Base-by-base conservation (phyloP, 352 stramenopile genomes). In the Phytophthora sansomeana region DNA sequence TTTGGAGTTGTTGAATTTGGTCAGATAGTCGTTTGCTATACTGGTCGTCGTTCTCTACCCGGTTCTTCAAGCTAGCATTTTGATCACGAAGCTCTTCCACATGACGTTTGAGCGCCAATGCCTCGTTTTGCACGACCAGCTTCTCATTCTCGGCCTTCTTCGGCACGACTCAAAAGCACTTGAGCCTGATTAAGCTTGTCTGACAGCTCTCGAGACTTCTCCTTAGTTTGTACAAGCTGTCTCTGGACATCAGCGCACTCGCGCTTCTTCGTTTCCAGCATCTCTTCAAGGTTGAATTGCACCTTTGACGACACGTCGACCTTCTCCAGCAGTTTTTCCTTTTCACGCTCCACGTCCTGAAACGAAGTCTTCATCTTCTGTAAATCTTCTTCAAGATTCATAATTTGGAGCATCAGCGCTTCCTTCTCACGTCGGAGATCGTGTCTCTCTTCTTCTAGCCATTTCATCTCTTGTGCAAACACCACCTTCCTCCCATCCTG, bases 61-160 rank as follows among this genome's bases (percentile, higher is more conserved):
- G 78, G 39, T 77, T 77, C 54, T 82, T 87, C 30, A 93, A 55
- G 16, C 73, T 82, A 7, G 74, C 74, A 21, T 90, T 91, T 39
- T 87, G 66, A 26, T 93, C 85, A 1, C 82, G 80, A 5, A 93
- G 65, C 47, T 91, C 83, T 67, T 93, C 83, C 9, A 90, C 62
- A 2, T 81, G 78, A 11, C 84, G 69, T 33, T 84, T 77, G 13
- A 91, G 50, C 11, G 74, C 75, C 30, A 91, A 61, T 4, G 75
- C 69, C 32, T 91, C 82, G 36, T 88, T 90, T 44, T 91, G 80
- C 11, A 87, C 63, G 13, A 80, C 72, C 8, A 91, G 59, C 49
- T 90, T 91, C 41, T 93, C 82, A 11, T 83, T 89, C 50, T 90
- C 85, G 2, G 80, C n/a, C 75, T 16, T 87, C 73, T 54, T 90